Conservation (phyloP, 1,139 yeast species). For the Nematodospora anomalae region DNA sequence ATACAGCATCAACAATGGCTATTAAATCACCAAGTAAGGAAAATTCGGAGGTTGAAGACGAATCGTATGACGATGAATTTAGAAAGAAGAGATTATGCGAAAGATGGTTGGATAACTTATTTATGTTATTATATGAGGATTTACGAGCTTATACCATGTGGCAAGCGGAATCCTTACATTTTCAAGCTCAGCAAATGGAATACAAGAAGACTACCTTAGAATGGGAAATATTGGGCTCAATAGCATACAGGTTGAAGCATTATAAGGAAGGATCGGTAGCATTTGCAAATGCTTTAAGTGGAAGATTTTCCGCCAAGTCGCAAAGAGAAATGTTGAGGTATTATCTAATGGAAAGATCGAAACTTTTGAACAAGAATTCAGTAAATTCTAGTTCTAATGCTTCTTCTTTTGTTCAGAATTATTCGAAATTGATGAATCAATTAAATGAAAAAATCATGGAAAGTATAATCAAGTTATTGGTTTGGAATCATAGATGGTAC, state of each 20-base stretch:
- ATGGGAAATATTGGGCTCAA: constrained; percentile 89
- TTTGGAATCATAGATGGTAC: constrained; percentile 99
- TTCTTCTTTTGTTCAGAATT: constrained; percentile 25
- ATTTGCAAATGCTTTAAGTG: constrained; percentile 71
- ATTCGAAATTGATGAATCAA: constrained; percentile 45
- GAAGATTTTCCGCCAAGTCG: constrained; percentile 80
- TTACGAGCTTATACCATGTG: constrained; percentile 81
- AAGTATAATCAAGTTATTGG: constrained; percentile 69
- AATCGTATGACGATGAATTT: constrained; percentile 43
- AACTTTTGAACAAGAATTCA: constrained; percentile 33
- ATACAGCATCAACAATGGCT: constrained; percentile 37
- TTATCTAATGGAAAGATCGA: constrained; percentile 52
- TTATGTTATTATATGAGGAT: constrained; percentile 85
- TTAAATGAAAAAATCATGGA: constrained; percentile 67
- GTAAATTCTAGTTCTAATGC: constrained; percentile 20
- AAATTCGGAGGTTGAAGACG: constrained; percentile 11
- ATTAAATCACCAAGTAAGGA: constrained; percentile 39
- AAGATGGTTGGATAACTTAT: constrained; percentile 89
- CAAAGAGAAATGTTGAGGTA: constrained; percentile 72
- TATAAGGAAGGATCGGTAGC: constrained; percentile 81
- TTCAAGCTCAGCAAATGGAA: constrained; percentile 70
- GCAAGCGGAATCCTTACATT: constrained; percentile 78
- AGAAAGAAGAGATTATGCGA: constrained; percentile 84
- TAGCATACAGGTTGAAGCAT: constrained; percentile 78
- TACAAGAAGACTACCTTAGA: constrained; percentile 81